phyloP scores from a whole-genome alignment of 1,139 yeast species.

The Yamadazyma jaroonii region DNA sequence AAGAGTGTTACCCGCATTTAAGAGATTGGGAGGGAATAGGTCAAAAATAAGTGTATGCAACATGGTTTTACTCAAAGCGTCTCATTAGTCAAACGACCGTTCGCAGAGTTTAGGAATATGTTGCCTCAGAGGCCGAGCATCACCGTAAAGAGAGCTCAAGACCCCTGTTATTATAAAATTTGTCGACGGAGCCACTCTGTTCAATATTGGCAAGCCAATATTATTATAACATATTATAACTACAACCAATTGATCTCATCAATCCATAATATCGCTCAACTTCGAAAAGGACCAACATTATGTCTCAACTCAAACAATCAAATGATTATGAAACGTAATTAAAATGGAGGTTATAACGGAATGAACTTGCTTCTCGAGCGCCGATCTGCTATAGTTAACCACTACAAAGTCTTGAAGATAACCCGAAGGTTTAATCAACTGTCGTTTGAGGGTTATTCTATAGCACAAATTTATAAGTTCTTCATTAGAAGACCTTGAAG shows the following conservation, averaged over 20 bases:
- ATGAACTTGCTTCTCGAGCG: constrained; percentile 65
- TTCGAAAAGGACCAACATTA: constrained; percentile 48
- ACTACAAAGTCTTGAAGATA: constrained; percentile 30
- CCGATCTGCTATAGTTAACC: constrained; percentile 56
- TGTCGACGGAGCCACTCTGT: constrained; percentile 90
- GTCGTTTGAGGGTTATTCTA: constrained; percentile 37
- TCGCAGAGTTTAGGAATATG: constrained; percentile 94
- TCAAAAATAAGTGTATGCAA: constrained; percentile 55
- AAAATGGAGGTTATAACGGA: constrained; percentile 7
- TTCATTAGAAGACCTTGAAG: constrained; percentile 2
- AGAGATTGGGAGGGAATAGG: not conserved
- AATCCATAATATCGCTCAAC: constrained; percentile 43
- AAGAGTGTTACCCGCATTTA: no score
- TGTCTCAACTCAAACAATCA: constrained; percentile 24
- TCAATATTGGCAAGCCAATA: constrained; percentile 24
- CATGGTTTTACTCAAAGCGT: constrained; percentile 93
- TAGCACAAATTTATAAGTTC: constrained; percentile 48
- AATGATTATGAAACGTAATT: constrained; percentile 1
- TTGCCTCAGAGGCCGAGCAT: constrained; percentile 69
- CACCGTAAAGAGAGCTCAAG: constrained; percentile 65
- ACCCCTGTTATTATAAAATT: constrained; percentile 64
- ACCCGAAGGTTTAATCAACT: constrained; percentile 27
- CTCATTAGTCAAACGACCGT: constrained; percentile 66
- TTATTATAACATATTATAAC: constrained; percentile 1
- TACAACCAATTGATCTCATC: constrained; percentile 3